Percentiles rank a stretch among this genome's conserved stretches.
Evolutionary conservation across 2,329 filamentous ascomycete genomes (phyloP).

Genomic region (Sclerotinia nivalis): DNA sequence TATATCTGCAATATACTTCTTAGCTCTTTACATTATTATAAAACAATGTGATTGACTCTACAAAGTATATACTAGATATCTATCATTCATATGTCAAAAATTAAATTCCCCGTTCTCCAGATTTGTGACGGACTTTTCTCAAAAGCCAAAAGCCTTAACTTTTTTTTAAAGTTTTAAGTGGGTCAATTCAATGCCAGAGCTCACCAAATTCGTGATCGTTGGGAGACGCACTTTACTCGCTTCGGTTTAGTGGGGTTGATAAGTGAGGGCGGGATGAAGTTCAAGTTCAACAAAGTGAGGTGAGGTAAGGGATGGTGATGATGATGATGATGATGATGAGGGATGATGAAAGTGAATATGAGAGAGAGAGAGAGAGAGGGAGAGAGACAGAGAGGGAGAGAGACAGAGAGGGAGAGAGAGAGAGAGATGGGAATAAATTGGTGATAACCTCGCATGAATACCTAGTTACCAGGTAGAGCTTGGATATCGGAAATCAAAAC

Average conservation of each 20-base stretch:
- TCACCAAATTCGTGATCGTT: conserved; percentile 18
- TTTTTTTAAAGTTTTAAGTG: background rate
- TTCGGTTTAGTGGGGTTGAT: background rate
- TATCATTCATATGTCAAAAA: too few species aligned
- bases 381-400: too few species aligned
- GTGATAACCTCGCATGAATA: too few species aligned
- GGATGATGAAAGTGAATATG: background rate
- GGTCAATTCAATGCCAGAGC: background rate
- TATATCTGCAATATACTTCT: too few species aligned
- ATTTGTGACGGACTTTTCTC: background rate
- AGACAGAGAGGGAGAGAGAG: too few species aligned
- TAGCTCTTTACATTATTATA: too few species aligned
- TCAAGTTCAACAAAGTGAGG: background rate
- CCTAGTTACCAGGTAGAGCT: background rate
- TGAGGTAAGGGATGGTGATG: background rate
- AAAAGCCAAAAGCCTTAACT: background rate
- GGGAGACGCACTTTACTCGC: conserved; percentile 16
- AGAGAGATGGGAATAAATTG: too few species aligned
- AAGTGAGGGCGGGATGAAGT: background rate
- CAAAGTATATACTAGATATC: too few species aligned
- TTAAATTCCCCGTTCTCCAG: background rate
- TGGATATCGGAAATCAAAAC: background rate
- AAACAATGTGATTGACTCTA: too few species aligned
- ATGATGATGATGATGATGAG: background rate
- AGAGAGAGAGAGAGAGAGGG: too few species aligned